Conservation (phyloP, 768 basidiomycete genomes). For the Pulveroboletus sp. region DNA sequence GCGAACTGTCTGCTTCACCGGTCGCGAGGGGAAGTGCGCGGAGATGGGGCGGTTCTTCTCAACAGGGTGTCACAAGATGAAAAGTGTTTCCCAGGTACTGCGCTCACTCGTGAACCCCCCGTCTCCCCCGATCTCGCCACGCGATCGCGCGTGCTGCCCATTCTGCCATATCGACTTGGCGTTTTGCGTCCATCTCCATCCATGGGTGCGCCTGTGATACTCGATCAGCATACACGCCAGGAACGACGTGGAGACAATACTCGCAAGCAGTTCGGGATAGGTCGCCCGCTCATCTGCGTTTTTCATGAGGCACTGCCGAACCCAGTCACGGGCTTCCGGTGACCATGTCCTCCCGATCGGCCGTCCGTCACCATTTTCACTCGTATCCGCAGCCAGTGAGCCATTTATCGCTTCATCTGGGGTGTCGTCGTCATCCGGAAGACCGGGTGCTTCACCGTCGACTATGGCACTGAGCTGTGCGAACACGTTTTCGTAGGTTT, state of each 20-base stretch:
- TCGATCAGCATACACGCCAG: background rate
- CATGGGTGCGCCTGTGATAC: constrained; percentile 67
- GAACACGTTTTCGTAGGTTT: constrained; percentile 96
- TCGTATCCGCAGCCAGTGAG: constrained; percentile 1
- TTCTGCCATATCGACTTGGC: constrained; percentile 75
- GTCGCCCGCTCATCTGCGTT: constrained; percentile 74
- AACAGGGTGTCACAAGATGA: constrained; percentile 7
- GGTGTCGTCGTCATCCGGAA: constrained; percentile 56
- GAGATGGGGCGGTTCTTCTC: constrained; percentile 20
- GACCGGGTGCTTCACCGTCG: constrained; percentile 83
- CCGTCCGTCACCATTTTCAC: constrained; percentile 14
- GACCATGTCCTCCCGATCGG: constrained; percentile 25
- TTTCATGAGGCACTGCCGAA: constrained; percentile 76
- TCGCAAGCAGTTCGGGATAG: constrained; percentile 75
- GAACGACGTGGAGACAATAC: constrained; percentile 22
- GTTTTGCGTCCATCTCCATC: constrained; percentile 53
- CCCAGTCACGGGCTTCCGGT: constrained; percentile 72
- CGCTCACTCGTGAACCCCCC: constrained; percentile 25
- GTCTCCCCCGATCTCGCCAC: constrained; percentile 30
- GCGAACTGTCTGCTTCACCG: constrained; percentile 12
- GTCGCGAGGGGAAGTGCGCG: constrained; percentile 22
- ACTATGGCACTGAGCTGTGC: constrained; percentile 97
- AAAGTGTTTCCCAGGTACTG: constrained; percentile 1
- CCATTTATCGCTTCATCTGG: constrained; percentile 12
- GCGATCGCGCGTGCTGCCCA: constrained; percentile 67